phyloP scores from a whole-genome alignment of 2,329 filamentous ascomycete species.

The Diplodia scrobiculata region DNA sequence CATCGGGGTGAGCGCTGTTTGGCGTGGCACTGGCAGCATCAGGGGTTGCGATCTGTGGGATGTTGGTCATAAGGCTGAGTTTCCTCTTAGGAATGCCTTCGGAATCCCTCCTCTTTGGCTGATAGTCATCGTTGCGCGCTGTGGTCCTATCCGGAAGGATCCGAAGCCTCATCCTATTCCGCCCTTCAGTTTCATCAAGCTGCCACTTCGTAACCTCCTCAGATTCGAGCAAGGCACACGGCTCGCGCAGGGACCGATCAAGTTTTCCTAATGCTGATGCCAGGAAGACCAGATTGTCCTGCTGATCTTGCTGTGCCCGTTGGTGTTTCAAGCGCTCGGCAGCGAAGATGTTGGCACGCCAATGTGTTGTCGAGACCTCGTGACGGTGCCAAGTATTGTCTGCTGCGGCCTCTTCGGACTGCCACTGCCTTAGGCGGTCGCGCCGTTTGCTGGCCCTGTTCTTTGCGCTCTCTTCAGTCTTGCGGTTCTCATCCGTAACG shows the following conservation, averaged over 20 bases:
- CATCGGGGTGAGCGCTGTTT: constrained; percentile 33
- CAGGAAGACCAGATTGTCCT: constrained; percentile 82
- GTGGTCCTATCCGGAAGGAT: constrained; percentile 75
- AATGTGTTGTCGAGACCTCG: constrained; percentile 81
- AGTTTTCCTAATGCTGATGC: constrained; percentile 75
- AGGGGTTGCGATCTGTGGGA: constrained; percentile 36
- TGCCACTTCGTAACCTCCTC: constrained; percentile 74
- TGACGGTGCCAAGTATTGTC: constrained; percentile 79
- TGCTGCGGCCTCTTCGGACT: constrained; percentile 65
- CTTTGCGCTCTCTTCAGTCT: constrained; percentile 73
- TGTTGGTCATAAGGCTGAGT: constrained; percentile 52
- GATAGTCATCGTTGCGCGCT: constrained; percentile 68
- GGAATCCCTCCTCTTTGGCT: constrained; percentile 76
- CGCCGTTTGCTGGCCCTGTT: constrained; percentile 71
- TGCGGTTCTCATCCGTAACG: constrained; percentile 77
- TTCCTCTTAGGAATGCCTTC: constrained; percentile 52
- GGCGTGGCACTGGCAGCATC: constrained; percentile 34
- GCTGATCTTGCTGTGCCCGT: constrained; percentile 84
- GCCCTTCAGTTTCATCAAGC: constrained; percentile 90
- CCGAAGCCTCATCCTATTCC: constrained; percentile 89
- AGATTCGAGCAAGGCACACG: constrained; percentile 77
- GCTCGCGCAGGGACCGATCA: constrained; percentile 73
- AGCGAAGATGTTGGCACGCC: constrained; percentile 93
- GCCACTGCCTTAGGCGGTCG: constrained; percentile 81
- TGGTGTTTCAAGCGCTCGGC: constrained; percentile 93